Evolutionary conservation across 1,284 basidiomycete species (phyloP), one percentile per base, ranked within the genome.

Genomic region (Agroathelia rolfsii): DNA sequence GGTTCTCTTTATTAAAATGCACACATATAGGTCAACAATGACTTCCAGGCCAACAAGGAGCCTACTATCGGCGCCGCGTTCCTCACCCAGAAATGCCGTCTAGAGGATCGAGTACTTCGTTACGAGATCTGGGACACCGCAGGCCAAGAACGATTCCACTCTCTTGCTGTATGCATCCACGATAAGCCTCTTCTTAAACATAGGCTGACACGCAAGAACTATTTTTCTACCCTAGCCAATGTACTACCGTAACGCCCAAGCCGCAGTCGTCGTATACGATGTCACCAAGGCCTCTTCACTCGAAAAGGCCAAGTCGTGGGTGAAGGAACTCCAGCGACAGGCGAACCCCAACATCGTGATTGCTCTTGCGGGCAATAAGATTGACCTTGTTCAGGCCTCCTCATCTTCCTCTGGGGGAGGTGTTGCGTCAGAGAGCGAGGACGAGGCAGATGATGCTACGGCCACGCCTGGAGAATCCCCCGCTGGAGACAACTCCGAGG

Each of bases 271-370:
- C 18, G 93, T 97, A 17, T 98, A 97, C 61, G 94, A 98, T 56
- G 82, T 98, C 36, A 94, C 89, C 34, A 93, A 92, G 56, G 80
- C 82, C 38, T 75, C 84, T 36, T 96, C 92, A 48, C 73, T 98
- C 41, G 95, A 99, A 59, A 98, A 98, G 61, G 94, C 94, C 39
- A 98, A 99, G 66, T 92, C 90, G 21, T 99, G 94, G 94, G 93
- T 99, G 43, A 98, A 97, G 66, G 94, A 99, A 62, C 72, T 99
- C 16, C 95, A 99, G 60, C 78, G 95, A 42, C 94, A 99, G 56
- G 94, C 95, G 23, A 97, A 95, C 58, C 93, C 94, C 22, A 97
- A 96, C 59, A 97, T 98, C 53, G 92, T 98, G 51, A 98, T 98
- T 50, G 92, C 92, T 6, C 77, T 96, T 30, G 87, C 87, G 8